These are phyloP conservation scores for Pseudogymnoascus sp. DNA, from an alignment of 2,329 filamentous ascomycete species.

Conservation along the genomic window DNA sequence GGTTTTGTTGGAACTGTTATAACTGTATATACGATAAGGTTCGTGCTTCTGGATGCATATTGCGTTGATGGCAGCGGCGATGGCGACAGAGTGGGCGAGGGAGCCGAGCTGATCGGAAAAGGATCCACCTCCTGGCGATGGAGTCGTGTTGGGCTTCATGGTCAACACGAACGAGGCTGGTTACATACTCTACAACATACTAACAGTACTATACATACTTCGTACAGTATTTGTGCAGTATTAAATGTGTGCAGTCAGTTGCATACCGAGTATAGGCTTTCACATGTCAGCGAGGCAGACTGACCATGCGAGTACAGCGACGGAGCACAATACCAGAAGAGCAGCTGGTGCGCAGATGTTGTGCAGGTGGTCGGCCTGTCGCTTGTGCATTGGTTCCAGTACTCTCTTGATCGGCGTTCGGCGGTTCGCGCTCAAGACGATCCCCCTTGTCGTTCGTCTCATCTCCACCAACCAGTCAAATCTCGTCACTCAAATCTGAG, in stretches of 20 bases:
- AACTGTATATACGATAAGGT: conserved; percentile 2
- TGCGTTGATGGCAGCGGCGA: not conserved
- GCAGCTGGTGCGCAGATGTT: not conserved
- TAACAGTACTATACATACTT: not conserved
- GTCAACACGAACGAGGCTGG: not conserved
- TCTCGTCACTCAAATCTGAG: not conserved
- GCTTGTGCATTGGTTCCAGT: not conserved
- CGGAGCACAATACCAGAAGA: not conserved
- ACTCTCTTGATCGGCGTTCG: not conserved
- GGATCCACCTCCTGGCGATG: not conserved
- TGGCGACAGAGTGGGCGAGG: conserved; percentile 2
- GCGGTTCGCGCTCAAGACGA: not conserved
- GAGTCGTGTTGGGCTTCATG: not conserved
- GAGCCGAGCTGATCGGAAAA: not conserved
- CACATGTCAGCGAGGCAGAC: not conserved
- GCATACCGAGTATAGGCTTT: not conserved
- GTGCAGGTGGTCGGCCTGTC: not conserved
- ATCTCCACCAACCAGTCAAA: not conserved
- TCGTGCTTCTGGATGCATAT: conserved; percentile 5
- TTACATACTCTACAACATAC: not conserved
- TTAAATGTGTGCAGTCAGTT: not conserved
- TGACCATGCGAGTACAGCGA: not conserved
- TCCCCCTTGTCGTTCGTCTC: not conserved
- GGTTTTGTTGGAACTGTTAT: not conserved
- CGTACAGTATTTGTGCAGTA: not conserved